A percentile compares a stretch with the other conserved stretches of the same genome.
Conservation (phyloP, 208 protist species). For the Wallacemonas collosoma region DNA sequence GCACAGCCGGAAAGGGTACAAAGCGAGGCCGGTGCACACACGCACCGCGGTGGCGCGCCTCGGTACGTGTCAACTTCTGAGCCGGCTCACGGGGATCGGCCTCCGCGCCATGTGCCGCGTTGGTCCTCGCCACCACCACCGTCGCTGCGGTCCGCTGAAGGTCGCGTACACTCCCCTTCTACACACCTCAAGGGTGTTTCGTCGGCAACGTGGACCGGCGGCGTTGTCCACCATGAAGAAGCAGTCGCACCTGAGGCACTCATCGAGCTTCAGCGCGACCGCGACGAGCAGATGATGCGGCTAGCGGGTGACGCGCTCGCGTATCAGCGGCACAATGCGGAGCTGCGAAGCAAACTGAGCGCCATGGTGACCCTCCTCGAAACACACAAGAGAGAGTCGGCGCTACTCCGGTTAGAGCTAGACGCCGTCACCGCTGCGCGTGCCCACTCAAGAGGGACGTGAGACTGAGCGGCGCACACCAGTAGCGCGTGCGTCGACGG, state of each 20-base stretch:
- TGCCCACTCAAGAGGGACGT: slow-evolving; percentile 6
- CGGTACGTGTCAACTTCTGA: too few species aligned
- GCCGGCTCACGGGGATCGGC: too few species aligned
- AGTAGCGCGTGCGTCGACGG: too few species aligned
- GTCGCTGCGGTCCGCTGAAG: too few species aligned
- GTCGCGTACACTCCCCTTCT: too few species aligned
- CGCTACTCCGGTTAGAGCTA: slow-evolving; percentile 69
- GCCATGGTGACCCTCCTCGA: slow-evolving; percentile 54
- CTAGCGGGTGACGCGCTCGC: slow-evolving; percentile 64
- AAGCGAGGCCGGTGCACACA: too few species aligned
- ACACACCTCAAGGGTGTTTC: too few species aligned
- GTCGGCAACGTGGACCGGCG: slow-evolving; percentile 6
- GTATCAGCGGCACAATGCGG: slow-evolving; percentile 62
- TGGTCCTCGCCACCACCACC: neutral
- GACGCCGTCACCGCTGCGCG: slow-evolving; percentile 39
- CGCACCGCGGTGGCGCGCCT: too few species aligned
- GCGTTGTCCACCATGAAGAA: slow-evolving; percentile 5
- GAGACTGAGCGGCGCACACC: neutral
- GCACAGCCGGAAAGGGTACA: too few species aligned
- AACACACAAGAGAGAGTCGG: slow-evolving; percentile 53
- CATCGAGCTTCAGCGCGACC: slow-evolving; percentile 8
- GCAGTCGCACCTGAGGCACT: neutral
- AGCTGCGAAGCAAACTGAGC: slow-evolving; percentile 60
- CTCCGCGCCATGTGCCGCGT: neutral
- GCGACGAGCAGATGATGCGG: slow-evolving; percentile 44